Conservation (phyloP, 2,329 filamentous ascomycete genomes). For the Ceratocystis cubensis region DNA sequence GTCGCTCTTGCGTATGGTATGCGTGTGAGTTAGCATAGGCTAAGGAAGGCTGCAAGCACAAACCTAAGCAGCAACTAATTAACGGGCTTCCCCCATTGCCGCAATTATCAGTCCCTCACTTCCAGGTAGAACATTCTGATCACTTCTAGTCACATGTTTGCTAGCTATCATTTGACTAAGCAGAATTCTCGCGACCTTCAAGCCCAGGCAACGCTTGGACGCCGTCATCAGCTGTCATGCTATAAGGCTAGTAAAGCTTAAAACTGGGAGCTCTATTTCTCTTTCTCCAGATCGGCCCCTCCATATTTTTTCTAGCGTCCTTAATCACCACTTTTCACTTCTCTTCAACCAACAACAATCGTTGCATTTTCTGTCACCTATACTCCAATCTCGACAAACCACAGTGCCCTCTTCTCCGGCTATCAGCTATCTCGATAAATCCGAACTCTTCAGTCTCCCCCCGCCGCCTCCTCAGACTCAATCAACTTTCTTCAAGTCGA, state of each 20-base stretch:
- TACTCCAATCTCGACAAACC: background rate
- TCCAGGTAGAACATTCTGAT: background rate
- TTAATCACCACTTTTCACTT: background rate
- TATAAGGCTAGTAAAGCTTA: background rate
- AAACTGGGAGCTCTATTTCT: background rate
- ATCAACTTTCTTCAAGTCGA: too few relatives aligned
- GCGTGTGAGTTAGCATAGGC: too few relatives aligned
- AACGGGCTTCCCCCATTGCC: too few relatives aligned
- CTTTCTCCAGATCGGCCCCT: background rate
- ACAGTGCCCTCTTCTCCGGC: background rate
- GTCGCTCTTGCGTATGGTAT: too few relatives aligned
- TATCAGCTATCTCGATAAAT: background rate
- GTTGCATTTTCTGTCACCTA: background rate
- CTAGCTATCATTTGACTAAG: background rate
- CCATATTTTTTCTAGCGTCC: background rate
- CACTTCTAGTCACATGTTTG: background rate
- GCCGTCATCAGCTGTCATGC: constrained; percentile 9
- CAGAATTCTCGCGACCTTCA: background rate
- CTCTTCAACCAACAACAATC: background rate
- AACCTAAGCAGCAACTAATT: too few relatives aligned
- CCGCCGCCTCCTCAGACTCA: background rate
- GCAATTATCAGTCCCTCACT: background rate
- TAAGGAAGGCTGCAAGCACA: too few relatives aligned
- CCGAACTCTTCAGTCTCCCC: background rate
- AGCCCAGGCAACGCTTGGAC: constrained; percentile 2